Evolutionary conservation across 306 rosid genomes (phyloP).

Genomic region (Hippophae gyantsensis): DNA sequence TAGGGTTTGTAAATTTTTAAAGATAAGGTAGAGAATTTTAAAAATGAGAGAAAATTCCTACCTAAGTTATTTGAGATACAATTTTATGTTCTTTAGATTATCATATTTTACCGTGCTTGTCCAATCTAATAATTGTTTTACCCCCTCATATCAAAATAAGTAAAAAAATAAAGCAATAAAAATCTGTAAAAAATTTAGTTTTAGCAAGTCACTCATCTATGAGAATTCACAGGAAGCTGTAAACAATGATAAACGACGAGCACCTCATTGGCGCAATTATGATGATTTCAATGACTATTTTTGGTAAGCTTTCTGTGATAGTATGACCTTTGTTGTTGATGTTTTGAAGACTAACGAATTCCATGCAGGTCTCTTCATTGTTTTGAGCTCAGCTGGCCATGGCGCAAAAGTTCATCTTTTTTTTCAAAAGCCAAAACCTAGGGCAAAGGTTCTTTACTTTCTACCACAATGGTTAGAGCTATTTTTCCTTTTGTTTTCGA

Average conservation of each 20-base stretch:
- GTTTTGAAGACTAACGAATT: slow-evolving; percentile 15
- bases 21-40: too few species aligned
- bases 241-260: slow-evolving; percentile 73
- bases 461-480: too few species aligned
- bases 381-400: slow-evolving; percentile 94
- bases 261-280: slow-evolving; percentile 97
- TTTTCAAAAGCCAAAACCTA: slow-evolving; percentile 61
- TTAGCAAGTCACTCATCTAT: neutral
- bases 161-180: neutral
- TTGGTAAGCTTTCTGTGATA: slow-evolving; percentile 43
- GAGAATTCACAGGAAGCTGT: slow-evolving; percentile 60
- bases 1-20: too few species aligned
- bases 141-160: neutral
- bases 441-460: slow-evolving; percentile 47
- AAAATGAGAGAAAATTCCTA: too few species aligned
- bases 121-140: too few species aligned
- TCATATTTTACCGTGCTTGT: too few species aligned
- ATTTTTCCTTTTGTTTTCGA: too few species aligned
- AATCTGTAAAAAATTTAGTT: too few species aligned
- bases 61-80: too few species aligned
- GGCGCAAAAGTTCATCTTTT: slow-evolving; percentile 46
- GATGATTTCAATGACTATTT: slow-evolving; percentile 93
- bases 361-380: slow-evolving; percentile 70
- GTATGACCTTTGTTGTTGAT: neutral
- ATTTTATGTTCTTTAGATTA: too few species aligned